Evolutionary conservation across 2,329 filamentous ascomycete genomes (phyloP).

Genomic region (Ilyonectria destructans): DNA sequence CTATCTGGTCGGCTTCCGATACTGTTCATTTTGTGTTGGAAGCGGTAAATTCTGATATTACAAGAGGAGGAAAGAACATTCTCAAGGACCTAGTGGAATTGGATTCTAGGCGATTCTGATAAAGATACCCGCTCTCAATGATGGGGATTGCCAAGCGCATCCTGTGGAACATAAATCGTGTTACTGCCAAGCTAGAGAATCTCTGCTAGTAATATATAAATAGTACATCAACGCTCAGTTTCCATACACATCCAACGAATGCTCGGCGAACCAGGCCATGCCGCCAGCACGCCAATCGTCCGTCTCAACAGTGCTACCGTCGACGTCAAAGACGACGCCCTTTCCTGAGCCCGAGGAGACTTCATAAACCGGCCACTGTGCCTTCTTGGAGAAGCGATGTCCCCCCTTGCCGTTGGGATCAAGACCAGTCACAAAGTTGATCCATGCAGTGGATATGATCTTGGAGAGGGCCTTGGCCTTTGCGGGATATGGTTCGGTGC

Average conservation of each 20-base stretch:
- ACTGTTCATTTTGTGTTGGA: too few relatives aligned
- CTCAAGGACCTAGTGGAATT: too few relatives aligned
- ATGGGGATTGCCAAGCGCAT: not conserved
- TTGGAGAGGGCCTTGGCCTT: conserved; percentile 48
- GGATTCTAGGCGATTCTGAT: too few relatives aligned
- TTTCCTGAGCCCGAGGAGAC: conserved; percentile 39
- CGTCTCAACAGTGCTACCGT: conserved; percentile 46
- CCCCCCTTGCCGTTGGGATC: conserved; percentile 48
- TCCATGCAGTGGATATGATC: conserved; percentile 52
- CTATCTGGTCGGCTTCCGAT: too few relatives aligned
- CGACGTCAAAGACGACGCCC: conserved; percentile 50
- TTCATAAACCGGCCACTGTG: conserved; percentile 50
- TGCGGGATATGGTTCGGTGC: conserved; percentile 46
- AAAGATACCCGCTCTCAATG: too few relatives aligned
- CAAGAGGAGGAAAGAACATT: too few relatives aligned
- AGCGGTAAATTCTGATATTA: too few relatives aligned
- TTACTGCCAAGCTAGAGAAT: not conserved
- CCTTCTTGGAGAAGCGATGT: conserved; percentile 8
- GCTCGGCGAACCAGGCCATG: conserved; percentile 50
- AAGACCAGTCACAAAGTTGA: conserved; percentile 49
- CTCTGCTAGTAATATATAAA: not conserved
- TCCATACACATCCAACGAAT: conserved; percentile 50
- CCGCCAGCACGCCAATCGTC: conserved; percentile 52
- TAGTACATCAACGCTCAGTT: conserved; percentile 27
- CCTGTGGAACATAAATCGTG: not conserved